Evolutionary conservation across 2,329 filamentous ascomycete species (phyloP), one percentile per base, ranked within the genome.

Genomic region (Hymenotorrendiella dingleyae): DNA sequence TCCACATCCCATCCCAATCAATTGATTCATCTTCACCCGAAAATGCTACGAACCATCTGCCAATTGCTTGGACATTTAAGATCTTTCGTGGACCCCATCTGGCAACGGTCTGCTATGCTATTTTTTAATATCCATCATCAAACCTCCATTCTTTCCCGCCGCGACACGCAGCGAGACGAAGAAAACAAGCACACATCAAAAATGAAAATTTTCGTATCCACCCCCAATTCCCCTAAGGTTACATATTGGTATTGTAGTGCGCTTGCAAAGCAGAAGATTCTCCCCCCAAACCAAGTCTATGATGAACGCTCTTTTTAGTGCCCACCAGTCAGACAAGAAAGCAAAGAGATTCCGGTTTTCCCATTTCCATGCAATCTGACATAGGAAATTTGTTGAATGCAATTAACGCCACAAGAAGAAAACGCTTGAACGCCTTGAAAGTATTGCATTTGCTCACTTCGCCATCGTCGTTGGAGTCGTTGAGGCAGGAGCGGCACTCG

Each of bases 351-450:
- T 38, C 43, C 34, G 24, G 28, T 42, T 41, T 36, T 40, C 36
- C 44, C 23, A 36, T 43, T 48, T 36, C 38, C 37, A 54, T 53
- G 52, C 50, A 46, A 46, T 33, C 30, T 34, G 37, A 40, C 43
- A 47, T 36, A 43, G 43, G 17, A 19, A 37, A 42, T n/a, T 24
- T 34, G n/a, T 26, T 42, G 33, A 47, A 52, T 53, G 50, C 52
- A 50, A 51, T 39, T 36, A 42, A 52, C 48, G 46, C 48, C 51
- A 17, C 16, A 35, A 24, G 22, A 44, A 48, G 41, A 37, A 23
- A 11, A 17, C 21, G 16, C 43, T 32, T 23, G 26, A 38, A 49
- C 47, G 37, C 47, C 47, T 16, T 26, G 39, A 30, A 42, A 20
- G 30, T 10, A 22, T 21, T 35, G 11, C 28, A 19, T 17, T 21